These are phyloP conservation scores for Clavispora phyllophila DNA, from an alignment of 805 yeast species.

Conservation along the genomic window DNA sequence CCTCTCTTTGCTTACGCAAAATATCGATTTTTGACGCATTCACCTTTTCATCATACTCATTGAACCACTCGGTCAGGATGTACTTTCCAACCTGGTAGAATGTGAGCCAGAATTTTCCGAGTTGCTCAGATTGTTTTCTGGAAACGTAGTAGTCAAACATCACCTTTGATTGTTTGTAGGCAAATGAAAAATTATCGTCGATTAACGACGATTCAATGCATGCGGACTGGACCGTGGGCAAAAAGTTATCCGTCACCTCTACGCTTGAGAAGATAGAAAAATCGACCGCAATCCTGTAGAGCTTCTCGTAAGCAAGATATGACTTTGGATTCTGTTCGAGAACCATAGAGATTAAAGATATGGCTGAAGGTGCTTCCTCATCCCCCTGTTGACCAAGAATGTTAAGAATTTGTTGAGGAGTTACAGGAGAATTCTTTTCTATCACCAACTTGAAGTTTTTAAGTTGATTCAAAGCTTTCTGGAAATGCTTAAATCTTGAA, in stretches of 20 bases:
- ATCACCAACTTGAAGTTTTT: conserved; percentile 31
- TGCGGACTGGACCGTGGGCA: conserved; percentile 35
- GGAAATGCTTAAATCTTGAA: conserved; percentile 26
- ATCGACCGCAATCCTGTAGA: conserved; percentile 37
- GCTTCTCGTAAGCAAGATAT: conserved; percentile 39
- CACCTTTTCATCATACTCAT: conserved; percentile 13
- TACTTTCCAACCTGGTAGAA: conserved; percentile 69
- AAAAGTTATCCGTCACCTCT: conserved; percentile 14
- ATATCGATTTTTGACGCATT: conserved; percentile 14
- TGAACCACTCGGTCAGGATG: conserved; percentile 20
- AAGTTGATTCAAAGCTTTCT: conserved; percentile 31
- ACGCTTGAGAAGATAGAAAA: conserved; percentile 37
- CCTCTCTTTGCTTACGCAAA: conserved; percentile 46
- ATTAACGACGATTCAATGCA: conserved; percentile 67
- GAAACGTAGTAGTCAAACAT: conserved; percentile 26
- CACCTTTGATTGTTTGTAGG: conserved; percentile 40
- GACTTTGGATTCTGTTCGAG: conserved; percentile 52
- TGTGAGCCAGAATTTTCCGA: conserved; percentile 56
- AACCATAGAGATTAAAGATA: conserved; percentile 32
- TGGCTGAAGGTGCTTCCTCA: conserved; percentile 10
- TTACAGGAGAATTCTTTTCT: conserved; percentile 9
- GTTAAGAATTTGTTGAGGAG: conserved; percentile 13
- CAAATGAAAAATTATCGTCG: conserved; percentile 56
- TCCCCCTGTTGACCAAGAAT: conserved; percentile 6
- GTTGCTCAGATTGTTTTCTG: conserved; percentile 7